Conservation (phyloP, 805 yeast species). For the Dipodascopsis tothii region DNA sequence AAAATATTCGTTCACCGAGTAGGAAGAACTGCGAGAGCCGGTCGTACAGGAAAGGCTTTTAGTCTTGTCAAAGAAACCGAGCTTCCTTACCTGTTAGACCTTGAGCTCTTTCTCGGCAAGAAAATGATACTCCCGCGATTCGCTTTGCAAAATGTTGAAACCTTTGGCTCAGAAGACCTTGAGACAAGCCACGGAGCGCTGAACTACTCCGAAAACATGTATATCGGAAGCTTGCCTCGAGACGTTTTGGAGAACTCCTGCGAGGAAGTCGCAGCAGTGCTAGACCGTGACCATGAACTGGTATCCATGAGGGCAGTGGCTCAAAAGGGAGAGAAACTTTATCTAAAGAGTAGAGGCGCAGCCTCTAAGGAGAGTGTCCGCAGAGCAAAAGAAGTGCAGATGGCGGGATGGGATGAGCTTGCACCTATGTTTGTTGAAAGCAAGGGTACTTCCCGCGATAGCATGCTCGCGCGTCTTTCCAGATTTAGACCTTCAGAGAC, state of each 20-base stretch:
- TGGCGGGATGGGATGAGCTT: slow-evolving; percentile 73
- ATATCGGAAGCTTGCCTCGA: slow-evolving; percentile 79
- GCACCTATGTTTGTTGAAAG: slow-evolving; percentile 50
- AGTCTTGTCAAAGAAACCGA: slow-evolving; percentile 79
- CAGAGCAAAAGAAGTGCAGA: slow-evolving; percentile 69
- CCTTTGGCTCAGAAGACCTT: slow-evolving; percentile 28
- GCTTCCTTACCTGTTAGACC: slow-evolving; percentile 79
- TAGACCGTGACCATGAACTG: slow-evolving; percentile 62
- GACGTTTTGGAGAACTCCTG: slow-evolving; percentile 56
- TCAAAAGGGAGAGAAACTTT: slow-evolving; percentile 77
- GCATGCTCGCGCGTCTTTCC: slow-evolving; percentile 61
- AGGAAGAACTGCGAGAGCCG: slow-evolving; percentile 99
- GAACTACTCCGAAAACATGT: slow-evolving; percentile 67
- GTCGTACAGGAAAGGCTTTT: slow-evolving; percentile 96
- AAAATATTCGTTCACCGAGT: slow-evolving; percentile 94
- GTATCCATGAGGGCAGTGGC: slow-evolving; percentile 62
- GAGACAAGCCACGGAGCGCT: slow-evolving; percentile 37
- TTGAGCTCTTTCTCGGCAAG: slow-evolving; percentile 82
- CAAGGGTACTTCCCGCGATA: slow-evolving; percentile 44
- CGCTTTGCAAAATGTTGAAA: slow-evolving; percentile 22
- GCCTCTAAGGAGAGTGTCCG: slow-evolving; percentile 84
- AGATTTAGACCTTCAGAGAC: slow-evolving; percentile 75
- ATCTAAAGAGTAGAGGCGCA: slow-evolving; percentile 72
- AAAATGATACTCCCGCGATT: slow-evolving; percentile 60
- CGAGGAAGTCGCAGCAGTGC: slow-evolving; percentile 60